Evolutionary conservation across 176 grass and related monocot genomes (phyloP), one percentile per base, ranked within the genome.

Genomic region (Saccharum officinarum): DNA sequence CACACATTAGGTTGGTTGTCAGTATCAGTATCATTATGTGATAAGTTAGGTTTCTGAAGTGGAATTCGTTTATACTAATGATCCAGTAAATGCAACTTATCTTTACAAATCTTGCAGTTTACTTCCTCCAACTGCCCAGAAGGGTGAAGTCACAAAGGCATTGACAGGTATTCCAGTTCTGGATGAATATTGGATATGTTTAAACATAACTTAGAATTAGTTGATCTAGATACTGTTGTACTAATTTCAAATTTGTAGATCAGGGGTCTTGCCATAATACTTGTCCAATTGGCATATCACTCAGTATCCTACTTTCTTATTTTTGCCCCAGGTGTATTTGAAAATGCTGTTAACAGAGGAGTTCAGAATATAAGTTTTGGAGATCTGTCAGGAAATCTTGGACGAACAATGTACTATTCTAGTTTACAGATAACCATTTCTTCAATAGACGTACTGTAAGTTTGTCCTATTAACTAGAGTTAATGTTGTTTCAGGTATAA

Each of bases 341-440:
- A 98, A 82, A 94, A 95, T 92, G 96, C 96, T 92, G 93, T 98
- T 39, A 93, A 95, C 72, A 93, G 78, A 93, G 95, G 95, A 78
- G 93, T 98, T 86, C 82, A 88, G 69, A 95, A 93, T 89, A 98
- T 98, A 92, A 95, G 95, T 82, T 98, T 98, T 87, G 95, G 87
- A 69, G 95, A 98, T 92, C 71, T 98, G 38, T 98, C 95, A 76
- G 95, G 93, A 76, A 95, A 93, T 95, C 93, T 98, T 89, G 95
- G 95, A 46, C 89, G 61, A 73, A 98, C 95, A 33, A 98, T 98
- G 95, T 98, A 95, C 82, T 52, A 70, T 79, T 77, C 25, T 86
- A 81, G 45, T 86, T 36, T 50, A 17, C 15, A 50, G 47, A 71
- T 77, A 55, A 63, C 23, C 61, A 62, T 18, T 80, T 69, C 40